Evolutionary conservation across 2,329 filamentous ascomycete genomes (phyloP).

Genomic region (Epichloe typhina): DNA sequence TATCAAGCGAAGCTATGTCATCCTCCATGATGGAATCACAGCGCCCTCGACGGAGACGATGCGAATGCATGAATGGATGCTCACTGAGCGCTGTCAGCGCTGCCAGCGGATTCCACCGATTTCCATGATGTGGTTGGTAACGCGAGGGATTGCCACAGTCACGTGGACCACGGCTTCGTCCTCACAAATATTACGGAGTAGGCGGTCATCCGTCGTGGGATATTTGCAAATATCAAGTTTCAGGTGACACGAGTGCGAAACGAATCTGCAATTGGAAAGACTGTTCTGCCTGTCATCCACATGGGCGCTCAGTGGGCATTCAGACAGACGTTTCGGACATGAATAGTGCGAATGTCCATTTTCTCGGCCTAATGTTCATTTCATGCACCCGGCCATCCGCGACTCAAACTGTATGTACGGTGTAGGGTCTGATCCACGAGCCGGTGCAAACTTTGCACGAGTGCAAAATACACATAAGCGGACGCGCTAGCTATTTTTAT

Average conservation of each 20-base stretch:
- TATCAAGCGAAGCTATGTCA: neutral
- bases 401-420: neutral
- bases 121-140: slow-evolving; percentile 5
- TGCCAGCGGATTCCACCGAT: slow-evolving; percentile 8
- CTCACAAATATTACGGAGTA: too few relatives aligned
- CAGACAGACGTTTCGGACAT: neutral
- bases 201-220: too few relatives aligned
- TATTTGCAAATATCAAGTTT: too few relatives aligned
- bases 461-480: too few relatives aligned
- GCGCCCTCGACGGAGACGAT: neutral
- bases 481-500: too few relatives aligned
- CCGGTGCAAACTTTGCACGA: too few relatives aligned
- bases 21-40: neutral
- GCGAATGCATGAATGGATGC: neutral
- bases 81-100: slow-evolving; percentile 4
- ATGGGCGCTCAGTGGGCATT: too few relatives aligned
- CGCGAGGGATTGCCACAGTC: neutral
- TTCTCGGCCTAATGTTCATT: neutral
- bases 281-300: neutral
- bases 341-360: neutral
- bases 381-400: neutral
- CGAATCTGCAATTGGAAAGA: too few relatives aligned
- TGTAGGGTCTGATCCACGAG: too few relatives aligned
- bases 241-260: neutral
- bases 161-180: slow-evolving; percentile 3